Evolutionary conservation across 129 eudicot genomes (phyloP).

Genomic region (Pulicaria dysenterica): DNA sequence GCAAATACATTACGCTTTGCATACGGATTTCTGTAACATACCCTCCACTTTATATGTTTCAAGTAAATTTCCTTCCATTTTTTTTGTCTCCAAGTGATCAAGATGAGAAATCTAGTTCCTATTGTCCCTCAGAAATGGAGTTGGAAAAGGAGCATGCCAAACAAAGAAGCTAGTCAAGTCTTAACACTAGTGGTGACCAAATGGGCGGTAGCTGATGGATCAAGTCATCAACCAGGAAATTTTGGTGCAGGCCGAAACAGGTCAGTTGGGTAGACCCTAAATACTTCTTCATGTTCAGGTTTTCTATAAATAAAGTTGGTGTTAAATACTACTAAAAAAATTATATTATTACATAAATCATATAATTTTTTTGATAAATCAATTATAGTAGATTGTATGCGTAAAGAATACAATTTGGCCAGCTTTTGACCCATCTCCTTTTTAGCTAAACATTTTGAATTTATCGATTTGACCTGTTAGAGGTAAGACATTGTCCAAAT

Average conservation of each 20-base stretch:
- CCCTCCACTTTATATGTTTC: neutral
- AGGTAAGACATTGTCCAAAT: neutral
- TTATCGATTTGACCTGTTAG: neutral
- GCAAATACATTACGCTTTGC: conserved; percentile 12
- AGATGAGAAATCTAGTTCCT: neutral
- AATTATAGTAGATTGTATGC: neutral
- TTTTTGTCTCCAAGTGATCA: neutral
- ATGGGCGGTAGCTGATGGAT: neutral
- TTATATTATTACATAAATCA: neutral
- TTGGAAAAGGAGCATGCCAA: neutral
- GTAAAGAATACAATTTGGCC: neutral
- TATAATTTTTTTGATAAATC: neutral
- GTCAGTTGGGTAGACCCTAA: neutral
- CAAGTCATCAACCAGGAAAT: neutral
- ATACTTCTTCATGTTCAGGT: neutral
- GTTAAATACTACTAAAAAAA: neutral
- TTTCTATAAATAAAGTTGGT: neutral
- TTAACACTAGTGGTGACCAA: neutral
- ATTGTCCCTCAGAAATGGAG: neutral
- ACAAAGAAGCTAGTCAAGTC: neutral
- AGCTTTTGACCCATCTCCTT: neutral
- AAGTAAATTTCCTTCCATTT: conserved; percentile 14
- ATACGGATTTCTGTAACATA: neutral
- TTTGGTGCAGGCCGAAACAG: neutral
- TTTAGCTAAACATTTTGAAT: neutral